Evolutionary conservation across 2,329 filamentous ascomycete species (phyloP), one percentile per base, ranked within the genome.

Genomic region (Aspergillus sp.): DNA sequence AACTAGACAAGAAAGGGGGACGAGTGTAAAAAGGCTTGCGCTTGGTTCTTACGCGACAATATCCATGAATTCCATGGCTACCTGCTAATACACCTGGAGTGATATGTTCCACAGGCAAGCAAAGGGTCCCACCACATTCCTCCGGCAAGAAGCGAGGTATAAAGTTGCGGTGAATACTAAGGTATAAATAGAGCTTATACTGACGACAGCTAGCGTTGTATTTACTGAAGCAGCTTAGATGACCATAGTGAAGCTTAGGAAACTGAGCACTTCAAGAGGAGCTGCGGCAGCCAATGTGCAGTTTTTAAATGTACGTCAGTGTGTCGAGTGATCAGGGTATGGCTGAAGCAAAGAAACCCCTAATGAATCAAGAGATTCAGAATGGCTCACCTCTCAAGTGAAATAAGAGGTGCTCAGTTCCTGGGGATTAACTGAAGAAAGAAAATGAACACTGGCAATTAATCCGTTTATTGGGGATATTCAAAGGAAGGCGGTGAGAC

Each of bases 61-160:
- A 60, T 71, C 67, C 66, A 79, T 72, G 58, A 77, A 73, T 62
- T 79, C 77, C 68, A 75, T 75, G 57, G 44, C 62, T 56, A 58
- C 53, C 9, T 26, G 50, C 50, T 59, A 55, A 57, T 55, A 54
- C 59, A 53, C 43, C 44, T 53, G 49, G 36, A 43, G 41, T 58
- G 17, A 30, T 58, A 12, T 52, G 32, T 45, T 62, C 48, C 41
- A 54, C 38, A 38, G 47, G 18, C 50, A 47, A 56, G 20, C 38
- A 55, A 51, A 48, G 42, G 43, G 58, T 47, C 55, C 53, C 58
- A 49, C 36, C 56, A 45, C 62, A 65, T 67, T 60, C 62, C 62
- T 63, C 57, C 42, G 26, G 41, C 43, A 8, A 49, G 8, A 39
- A 49, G 20, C 34, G 18, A 36, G 52, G 45, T 53, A 43, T 18